Conservation (phyloP, 345 rosid genomes). For the Odontarrhena argentea region DNA sequence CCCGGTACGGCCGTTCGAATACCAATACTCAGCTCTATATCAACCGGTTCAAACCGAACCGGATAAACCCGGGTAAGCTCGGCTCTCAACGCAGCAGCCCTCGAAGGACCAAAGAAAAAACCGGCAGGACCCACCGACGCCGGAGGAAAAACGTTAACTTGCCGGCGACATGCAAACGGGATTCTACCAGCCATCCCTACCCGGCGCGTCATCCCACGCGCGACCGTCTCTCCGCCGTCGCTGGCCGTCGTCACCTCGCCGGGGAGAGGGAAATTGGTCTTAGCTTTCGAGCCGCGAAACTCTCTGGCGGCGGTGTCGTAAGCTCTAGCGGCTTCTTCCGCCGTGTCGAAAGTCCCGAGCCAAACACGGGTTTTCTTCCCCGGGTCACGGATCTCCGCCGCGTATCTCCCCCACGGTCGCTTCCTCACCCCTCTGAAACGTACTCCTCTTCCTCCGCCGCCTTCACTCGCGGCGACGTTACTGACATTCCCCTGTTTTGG, state of each 20-base stretch:
- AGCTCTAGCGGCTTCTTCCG: conserved; percentile 68
- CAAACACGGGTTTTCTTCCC: conserved; percentile 67
- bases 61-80: conserved; percentile 48
- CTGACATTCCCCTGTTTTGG: conserved; percentile 23
- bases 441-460: conserved; percentile 35
- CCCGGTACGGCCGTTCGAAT: conserved; percentile 45
- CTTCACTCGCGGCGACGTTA: background rate
- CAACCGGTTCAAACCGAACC: conserved; percentile 49
- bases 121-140: conserved; percentile 42
- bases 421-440: conserved; percentile 69
- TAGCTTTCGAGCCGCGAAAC: conserved; percentile 69
- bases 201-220: conserved; percentile 42
- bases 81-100: conserved; percentile 43
- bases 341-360: conserved; percentile 75
- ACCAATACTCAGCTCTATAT: conserved; percentile 36
- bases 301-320: conserved; percentile 67
- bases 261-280: conserved; percentile 61
- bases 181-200: conserved; percentile 42
- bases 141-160: conserved; percentile 11
- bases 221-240: conserved; percentile 34
- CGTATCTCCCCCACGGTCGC: conserved; percentile 79
- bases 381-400: conserved; percentile 84
- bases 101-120: conserved; percentile 41
- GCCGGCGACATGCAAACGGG: conserved; percentile 54
- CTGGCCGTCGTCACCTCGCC: conserved; percentile 18